Evolutionary conservation across 2,329 filamentous ascomycete species (phyloP).

Genomic region (Zarea fungicola): DNA sequence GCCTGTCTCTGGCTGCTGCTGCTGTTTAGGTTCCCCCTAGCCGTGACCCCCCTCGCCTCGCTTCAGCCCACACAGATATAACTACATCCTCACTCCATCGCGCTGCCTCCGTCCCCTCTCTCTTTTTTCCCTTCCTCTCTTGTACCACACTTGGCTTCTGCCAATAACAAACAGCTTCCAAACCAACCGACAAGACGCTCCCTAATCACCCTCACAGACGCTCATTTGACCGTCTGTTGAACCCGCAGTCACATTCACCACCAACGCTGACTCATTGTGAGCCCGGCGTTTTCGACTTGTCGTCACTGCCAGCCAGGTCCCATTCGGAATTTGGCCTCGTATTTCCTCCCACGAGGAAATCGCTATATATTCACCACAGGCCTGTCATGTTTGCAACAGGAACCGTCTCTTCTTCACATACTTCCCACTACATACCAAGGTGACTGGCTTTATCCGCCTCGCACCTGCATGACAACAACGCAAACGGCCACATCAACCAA

Average conservation of each 20-base stretch:
- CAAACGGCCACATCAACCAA: conserved; percentile 13
- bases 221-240: conserved; percentile 5
- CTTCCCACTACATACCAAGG: conserved; percentile 58
- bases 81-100: conserved; percentile 10
- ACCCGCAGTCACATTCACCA: not conserved
- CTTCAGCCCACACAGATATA: conserved; percentile 12
- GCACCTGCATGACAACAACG: conserved; percentile 42
- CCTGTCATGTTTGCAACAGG: conserved; percentile 51
- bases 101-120: conserved; percentile 9
- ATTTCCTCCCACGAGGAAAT: conserved; percentile 29
- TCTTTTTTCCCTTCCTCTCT: conserved; percentile 9
- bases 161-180: conserved; percentile 7
- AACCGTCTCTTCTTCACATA: conserved; percentile 49
- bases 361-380: conserved; percentile 16
- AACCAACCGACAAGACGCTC: conserved; percentile 8
- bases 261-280: conserved; percentile 4
- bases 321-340: conserved; percentile 25
- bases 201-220: conserved; percentile 3
- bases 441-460: conserved; percentile 42
- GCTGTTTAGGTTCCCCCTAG: conserved; percentile 5
- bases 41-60: conserved; percentile 1
- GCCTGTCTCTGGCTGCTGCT: not conserved
- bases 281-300: conserved; percentile 18
- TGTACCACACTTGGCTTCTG: conserved; percentile 15
- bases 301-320: conserved; percentile 21